phyloP scores from a whole-genome alignment of 2,329 filamentous ascomycete genomes.

The Pyrenophora graminea region DNA sequence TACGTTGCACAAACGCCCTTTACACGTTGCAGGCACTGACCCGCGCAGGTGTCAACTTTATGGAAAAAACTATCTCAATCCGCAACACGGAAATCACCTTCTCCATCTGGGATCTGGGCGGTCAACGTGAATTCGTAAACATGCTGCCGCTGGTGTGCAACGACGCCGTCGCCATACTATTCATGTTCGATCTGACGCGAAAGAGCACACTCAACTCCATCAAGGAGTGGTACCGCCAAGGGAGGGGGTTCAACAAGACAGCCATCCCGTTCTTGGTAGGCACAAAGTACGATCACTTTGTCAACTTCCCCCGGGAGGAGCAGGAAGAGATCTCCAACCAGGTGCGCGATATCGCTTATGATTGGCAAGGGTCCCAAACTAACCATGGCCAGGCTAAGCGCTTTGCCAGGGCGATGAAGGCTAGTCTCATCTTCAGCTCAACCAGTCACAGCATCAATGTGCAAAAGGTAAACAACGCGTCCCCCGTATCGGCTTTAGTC shows the following conservation, averaged over 20 bases:
- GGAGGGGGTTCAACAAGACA: conserved; percentile 98
- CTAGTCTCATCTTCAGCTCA: conserved; percentile 95
- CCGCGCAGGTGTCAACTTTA: conserved; percentile 87
- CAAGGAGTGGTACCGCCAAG: conserved; percentile 99
- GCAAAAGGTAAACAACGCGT: conserved; percentile 73
- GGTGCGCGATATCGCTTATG: conserved; percentile 55
- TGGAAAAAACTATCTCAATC: conserved; percentile 99
- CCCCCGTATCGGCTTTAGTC: background rate
- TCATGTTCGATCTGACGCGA: conserved; percentile 98
- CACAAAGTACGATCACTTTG: conserved; percentile 99
- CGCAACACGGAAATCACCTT: conserved; percentile 99
- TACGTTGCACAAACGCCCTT: conserved; percentile 43
- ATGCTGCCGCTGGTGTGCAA: conserved; percentile 99
- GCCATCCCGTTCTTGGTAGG: conserved; percentile 98
- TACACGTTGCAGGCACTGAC: conserved; percentile 19
- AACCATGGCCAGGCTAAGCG: conserved; percentile 70
- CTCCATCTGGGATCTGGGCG: conserved; percentile 97
- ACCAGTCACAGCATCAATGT: conserved; percentile 99
- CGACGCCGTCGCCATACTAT: conserved; percentile 95
- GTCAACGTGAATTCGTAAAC: conserved; percentile 98
- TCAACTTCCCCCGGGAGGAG: conserved; percentile 96
- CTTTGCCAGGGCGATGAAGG: conserved; percentile 98
- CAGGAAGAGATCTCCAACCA: conserved; percentile 98
- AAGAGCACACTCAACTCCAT: conserved; percentile 99
- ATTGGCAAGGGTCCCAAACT: background rate